Conservation (phyloP, 768 basidiomycete genomes). For the Panellus pusillus region DNA sequence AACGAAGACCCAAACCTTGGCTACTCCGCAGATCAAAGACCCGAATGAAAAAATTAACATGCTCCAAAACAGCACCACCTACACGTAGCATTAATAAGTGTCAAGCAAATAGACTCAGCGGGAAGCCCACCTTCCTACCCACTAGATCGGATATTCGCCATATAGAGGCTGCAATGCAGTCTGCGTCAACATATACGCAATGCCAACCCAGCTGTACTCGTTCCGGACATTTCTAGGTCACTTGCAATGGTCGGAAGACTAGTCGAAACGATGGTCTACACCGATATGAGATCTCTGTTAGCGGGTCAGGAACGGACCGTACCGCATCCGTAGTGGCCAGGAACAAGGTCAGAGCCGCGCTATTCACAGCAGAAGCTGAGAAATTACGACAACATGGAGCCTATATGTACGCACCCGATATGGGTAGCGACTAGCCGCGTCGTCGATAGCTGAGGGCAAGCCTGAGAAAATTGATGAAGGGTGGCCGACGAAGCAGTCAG, state of each 20-base stretch:
- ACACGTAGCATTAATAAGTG: conserved; percentile 2
- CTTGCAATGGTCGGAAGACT: conserved; percentile 78
- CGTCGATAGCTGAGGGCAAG: conserved; percentile 45
- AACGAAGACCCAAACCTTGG: conserved; percentile 52
- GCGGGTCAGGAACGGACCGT: conserved; percentile 26
- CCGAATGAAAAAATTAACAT: conserved; percentile 76
- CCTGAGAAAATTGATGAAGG: conserved; percentile 25
- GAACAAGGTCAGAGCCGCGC: conserved; percentile 78
- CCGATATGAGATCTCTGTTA: not conserved
- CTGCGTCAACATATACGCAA: conserved; percentile 83
- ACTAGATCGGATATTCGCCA: conserved; percentile 78
- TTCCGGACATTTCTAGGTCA: conserved; percentile 65
- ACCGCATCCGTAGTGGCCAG: conserved; percentile 87
- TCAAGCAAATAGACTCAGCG: conserved; percentile 1
- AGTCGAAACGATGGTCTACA: conserved; percentile 74
- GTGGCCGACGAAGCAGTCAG: conserved; percentile 32
- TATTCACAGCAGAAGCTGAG: conserved; percentile 28
- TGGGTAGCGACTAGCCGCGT: conserved; percentile 61
- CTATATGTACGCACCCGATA: conserved; percentile 54
- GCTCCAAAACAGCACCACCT: conserved; percentile 73
- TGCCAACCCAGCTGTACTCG: conserved; percentile 86
- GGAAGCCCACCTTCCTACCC: conserved; percentile 65
- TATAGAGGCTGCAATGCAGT: conserved; percentile 85
- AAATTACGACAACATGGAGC: conserved; percentile 4
- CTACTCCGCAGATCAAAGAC: conserved; percentile 76